Evolutionary conservation across 768 basidiomycete species (phyloP).

Genomic region (Boletus vermiculosoides): DNA sequence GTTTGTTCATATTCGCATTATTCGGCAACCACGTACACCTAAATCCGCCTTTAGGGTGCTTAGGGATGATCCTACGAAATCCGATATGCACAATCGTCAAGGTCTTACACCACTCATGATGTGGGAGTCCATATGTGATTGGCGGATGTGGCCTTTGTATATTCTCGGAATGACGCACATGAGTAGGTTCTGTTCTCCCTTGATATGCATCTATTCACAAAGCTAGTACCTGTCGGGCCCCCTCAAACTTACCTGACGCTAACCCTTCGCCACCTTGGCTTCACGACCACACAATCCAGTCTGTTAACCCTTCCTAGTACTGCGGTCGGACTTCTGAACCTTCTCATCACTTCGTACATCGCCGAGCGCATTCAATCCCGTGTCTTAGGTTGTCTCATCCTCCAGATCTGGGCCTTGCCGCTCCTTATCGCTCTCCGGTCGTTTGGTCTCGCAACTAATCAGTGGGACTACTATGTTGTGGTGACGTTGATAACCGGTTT

Average conservation of each 20-base stretch:
- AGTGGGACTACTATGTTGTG: constrained; percentile 56
- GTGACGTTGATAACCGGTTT: constrained; percentile 55
- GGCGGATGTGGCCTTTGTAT: constrained; percentile 67
- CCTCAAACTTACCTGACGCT: constrained; percentile 66
- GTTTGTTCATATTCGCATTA: constrained; percentile 21
- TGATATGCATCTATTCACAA: neutral
- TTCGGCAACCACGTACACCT: neutral
- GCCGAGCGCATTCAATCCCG: constrained; percentile 59
- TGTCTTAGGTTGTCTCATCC: constrained; percentile 48
- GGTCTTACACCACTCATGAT: constrained; percentile 48
- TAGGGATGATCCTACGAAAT: constrained; percentile 57
- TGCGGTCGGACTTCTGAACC: constrained; percentile 49
- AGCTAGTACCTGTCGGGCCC: constrained; percentile 53
- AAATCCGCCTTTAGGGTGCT: constrained; percentile 36
- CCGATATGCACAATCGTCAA: constrained; percentile 66
- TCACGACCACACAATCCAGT: constrained; percentile 60
- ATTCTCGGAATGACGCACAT: constrained; percentile 42
- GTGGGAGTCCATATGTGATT: constrained; percentile 54
- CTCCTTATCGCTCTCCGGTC: constrained; percentile 57
- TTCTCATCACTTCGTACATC: constrained; percentile 47
- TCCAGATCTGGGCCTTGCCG: constrained; percentile 62
- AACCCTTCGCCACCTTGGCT: constrained; percentile 59
- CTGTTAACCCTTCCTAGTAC: constrained; percentile 61
- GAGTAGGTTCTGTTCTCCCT: constrained; percentile 35
- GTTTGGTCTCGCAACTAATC: constrained; percentile 46